Percentiles rank a stretch among this genome's conserved stretches.
These are phyloP conservation scores for Globisporangium splendens DNA, from an alignment of 352 stramenopile genomes.

Conservation along the genomic window DNA sequence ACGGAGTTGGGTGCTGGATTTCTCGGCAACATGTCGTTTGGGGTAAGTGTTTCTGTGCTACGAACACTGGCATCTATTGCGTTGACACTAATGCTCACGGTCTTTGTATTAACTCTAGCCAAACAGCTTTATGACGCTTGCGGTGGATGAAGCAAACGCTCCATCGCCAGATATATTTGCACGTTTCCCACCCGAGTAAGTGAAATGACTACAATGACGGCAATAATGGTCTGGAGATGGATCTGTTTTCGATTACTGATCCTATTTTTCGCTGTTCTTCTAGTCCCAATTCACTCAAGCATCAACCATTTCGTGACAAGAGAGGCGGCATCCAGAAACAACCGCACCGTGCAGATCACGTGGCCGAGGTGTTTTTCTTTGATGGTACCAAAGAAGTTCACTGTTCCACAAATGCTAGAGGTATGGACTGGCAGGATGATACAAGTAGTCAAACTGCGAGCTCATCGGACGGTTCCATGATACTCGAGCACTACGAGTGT, in stretches of 20 bases:
- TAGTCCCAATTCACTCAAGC: not conserved
- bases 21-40: constrained; percentile 1
- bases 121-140: constrained; percentile 10
- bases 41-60: constrained; percentile 4
- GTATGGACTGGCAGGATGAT: constrained; percentile 11
- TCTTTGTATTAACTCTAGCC: not conserved
- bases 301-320: not conserved
- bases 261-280: not conserved
- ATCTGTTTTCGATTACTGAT: not conserved
- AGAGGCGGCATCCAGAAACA: not conserved
- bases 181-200: constrained; percentile 7
- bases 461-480: constrained; percentile 5
- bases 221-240: not conserved
- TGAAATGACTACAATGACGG: not conserved
- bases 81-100: too few species aligned
- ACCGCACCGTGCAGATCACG: not conserved
- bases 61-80: not conserved
- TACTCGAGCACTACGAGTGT: not conserved
- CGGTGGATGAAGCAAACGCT: constrained; percentile 1
- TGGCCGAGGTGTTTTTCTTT: constrained; percentile 39
- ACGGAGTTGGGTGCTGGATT: not conserved
- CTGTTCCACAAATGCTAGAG: not conserved
- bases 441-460: constrained; percentile 17
- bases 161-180: constrained; percentile 10
- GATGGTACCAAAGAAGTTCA: constrained; percentile 29